Base-by-base conservation (phyloP, 495 filamentous ascomycete species). In the Niebla homalea region DNA sequence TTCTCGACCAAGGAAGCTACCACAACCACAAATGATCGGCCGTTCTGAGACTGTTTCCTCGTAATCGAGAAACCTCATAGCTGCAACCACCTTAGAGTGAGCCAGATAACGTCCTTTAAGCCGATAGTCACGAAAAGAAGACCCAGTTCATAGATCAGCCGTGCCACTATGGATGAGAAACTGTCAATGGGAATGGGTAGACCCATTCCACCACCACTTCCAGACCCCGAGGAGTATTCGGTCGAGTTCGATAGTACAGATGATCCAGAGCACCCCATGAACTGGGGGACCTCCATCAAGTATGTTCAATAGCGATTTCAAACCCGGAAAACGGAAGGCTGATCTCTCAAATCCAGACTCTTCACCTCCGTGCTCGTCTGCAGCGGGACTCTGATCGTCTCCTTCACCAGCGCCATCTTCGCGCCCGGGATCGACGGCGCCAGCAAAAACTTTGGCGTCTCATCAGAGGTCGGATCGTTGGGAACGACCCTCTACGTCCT, bases 241-340 rank as follows among this genome's bases (percentile, higher is more conserved):
- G 85, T 89, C 21, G 85, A 88, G 60, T 89, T 88, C 56, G 74
- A 84, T 48, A 85, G 86, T 0, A 75, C 75, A 12, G 70, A 84
- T 57, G 85, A 90, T 63, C 84, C 85, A 3, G 56, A 82, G 39
- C 85, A 92, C 61, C 81, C 85, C 0, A 78, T 84, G 65, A 92
- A 92, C 62, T 41, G 16, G 39, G 7, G 21, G 6, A 18, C 18
- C 11, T 41, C 39, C 21, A 18, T 22, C 39, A 41, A 41, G 39
- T 41, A 41, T 22, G 1, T 7, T 11, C 39, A 41, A 22, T 41
- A 4, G 11, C 14, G 10, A 19, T 12, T 41, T 8, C 89, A 86
- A 85, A 71, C 84, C 79, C 66, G 89, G 89, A 80, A 83, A 63
- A 37, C 57, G 7, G 7, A 64, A 58, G 19, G 19, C 67, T 69